Conservation (phyloP, 2,329 filamentous ascomycete genomes). For the Stagonosporopsis rhizophila region DNA sequence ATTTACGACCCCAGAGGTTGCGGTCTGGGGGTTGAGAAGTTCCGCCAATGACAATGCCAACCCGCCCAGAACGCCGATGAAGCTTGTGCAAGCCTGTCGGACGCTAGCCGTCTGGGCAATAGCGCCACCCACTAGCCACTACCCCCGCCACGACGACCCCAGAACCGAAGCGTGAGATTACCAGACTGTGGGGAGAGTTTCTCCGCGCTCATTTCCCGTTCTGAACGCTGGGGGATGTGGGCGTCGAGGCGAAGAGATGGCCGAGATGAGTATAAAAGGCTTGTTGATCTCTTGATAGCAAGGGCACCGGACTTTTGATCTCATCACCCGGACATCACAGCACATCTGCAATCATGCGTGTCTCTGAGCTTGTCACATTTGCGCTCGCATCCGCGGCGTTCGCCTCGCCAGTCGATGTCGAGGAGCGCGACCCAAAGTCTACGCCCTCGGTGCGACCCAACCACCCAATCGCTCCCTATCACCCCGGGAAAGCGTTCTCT, state of each 20-base stretch:
- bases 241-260: background rate
- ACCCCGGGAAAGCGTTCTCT: slow-evolving; percentile 45
- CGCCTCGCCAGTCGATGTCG: slow-evolving; percentile 29
- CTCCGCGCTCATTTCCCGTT: slow-evolving; percentile 16
- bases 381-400: slow-evolving; percentile 34
- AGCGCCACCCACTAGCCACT: slow-evolving; percentile 7
- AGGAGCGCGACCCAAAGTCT: slow-evolving; percentile 19
- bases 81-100: background rate
- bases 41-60: background rate
- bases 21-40: background rate
- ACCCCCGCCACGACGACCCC: background rate
- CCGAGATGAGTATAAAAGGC: slow-evolving; percentile 9
- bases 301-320: background rate
- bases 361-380: slow-evolving; percentile 32
- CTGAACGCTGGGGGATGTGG: background rate
- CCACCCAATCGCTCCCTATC: slow-evolving; percentile 45
- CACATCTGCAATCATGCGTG: slow-evolving; percentile 29
- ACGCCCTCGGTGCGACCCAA: slow-evolving; percentile 41
- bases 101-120: background rate
- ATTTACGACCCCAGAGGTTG: background rate
- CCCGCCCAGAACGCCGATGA: background rate
- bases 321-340: slow-evolving; percentile 3
- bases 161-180: background rate
- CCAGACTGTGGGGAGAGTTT: slow-evolving; percentile 11
- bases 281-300: background rate